Conservation (phyloP, 495 filamentous ascomycete genomes). For the Aspergillus funiculosus region DNA sequence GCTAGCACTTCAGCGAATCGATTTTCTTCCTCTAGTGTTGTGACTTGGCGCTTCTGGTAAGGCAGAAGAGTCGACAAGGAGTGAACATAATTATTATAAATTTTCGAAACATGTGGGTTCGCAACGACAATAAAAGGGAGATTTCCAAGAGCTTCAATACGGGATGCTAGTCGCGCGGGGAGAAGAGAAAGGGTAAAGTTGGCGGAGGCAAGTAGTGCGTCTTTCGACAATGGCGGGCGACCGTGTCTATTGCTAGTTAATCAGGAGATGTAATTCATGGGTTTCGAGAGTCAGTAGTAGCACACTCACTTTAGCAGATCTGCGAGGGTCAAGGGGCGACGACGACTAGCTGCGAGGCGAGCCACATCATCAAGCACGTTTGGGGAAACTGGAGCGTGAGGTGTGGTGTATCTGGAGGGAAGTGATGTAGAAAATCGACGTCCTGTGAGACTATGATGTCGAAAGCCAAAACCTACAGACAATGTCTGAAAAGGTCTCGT, state of each 20-base stretch:
- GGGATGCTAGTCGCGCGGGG: slow-evolving; percentile 88
- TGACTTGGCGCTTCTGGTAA: slow-evolving; percentile 70
- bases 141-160: slow-evolving; percentile 85
- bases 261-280: neutral
- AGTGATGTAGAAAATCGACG: slow-evolving; percentile 11
- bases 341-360: slow-evolving; percentile 66
- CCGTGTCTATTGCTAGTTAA: slow-evolving; percentile 58
- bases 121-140: slow-evolving; percentile 96
- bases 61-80: slow-evolving; percentile 83
- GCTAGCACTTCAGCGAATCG: slow-evolving; percentile 87
- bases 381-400: slow-evolving; percentile 25
- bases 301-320: slow-evolving; percentile 74
- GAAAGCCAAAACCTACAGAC: slow-evolving; percentile 14
- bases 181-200: slow-evolving; percentile 93
- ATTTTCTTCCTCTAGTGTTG: slow-evolving; percentile 79
- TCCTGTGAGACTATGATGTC: neutral
- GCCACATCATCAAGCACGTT: slow-evolving; percentile 68
- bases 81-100: slow-evolving; percentile 93
- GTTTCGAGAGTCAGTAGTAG: neutral
- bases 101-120: slow-evolving; percentile 84
- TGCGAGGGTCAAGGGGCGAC: slow-evolving; percentile 76
- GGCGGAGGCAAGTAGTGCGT: slow-evolving; percentile 76
- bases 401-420: slow-evolving; percentile 15
- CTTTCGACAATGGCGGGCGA: slow-evolving; percentile 74
- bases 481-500: slow-evolving; percentile 12